A percentile compares a stretch with the other conserved stretches of the same genome.
Evolutionary conservation across 1,284 basidiomycete species (phyloP).

Genomic region (Pterulicium gracile): DNA sequence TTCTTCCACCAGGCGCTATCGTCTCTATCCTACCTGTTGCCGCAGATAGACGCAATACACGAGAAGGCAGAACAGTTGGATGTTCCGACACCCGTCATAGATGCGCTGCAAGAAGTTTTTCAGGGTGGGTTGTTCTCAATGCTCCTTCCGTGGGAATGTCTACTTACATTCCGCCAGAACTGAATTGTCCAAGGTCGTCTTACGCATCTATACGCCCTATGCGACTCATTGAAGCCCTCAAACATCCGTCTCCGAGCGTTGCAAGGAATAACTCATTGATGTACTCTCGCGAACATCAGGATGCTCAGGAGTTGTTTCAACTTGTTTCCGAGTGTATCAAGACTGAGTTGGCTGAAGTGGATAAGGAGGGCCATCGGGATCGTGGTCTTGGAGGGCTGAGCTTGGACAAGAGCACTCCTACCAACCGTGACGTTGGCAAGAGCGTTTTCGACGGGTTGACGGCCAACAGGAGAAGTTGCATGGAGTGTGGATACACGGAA

Average conservation of each 20-base stretch:
- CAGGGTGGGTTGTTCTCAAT: no score
- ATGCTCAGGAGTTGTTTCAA: slow-evolving; percentile 93
- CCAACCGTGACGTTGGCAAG: slow-evolving; percentile 37
- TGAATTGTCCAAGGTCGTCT: slow-evolving; percentile 19
- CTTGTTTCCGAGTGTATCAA: slow-evolving; percentile 82
- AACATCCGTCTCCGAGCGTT: not conserved
- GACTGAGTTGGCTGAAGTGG: slow-evolving; percentile 59
- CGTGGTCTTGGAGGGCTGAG: slow-evolving; percentile 49
- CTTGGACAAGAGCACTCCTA: slow-evolving; percentile 18
- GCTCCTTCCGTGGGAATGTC: slow-evolving; percentile 10
- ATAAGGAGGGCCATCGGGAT: slow-evolving; percentile 54
- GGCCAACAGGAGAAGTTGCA: slow-evolving; percentile 73
- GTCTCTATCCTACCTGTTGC: slow-evolving; percentile 68
- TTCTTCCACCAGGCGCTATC: slow-evolving; percentile 56
- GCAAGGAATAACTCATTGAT: slow-evolving; percentile 53
- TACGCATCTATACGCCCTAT: slow-evolving; percentile 58
- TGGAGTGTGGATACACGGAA: slow-evolving; percentile 78
- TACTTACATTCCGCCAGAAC: slow-evolving; percentile 65
- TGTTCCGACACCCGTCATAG: slow-evolving; percentile 74
- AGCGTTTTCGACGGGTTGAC: slow-evolving; percentile 76
- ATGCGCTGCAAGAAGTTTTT: slow-evolving; percentile 62
- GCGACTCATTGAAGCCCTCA: slow-evolving; percentile 59
- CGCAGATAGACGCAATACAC: slow-evolving; percentile 64
- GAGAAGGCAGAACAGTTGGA: slow-evolving; percentile 65
- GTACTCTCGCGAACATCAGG: slow-evolving; percentile 83